These are phyloP conservation scores for Naegleria fowleri DNA, from an alignment of 208 protist genomes.

Conservation along the genomic window DNA sequence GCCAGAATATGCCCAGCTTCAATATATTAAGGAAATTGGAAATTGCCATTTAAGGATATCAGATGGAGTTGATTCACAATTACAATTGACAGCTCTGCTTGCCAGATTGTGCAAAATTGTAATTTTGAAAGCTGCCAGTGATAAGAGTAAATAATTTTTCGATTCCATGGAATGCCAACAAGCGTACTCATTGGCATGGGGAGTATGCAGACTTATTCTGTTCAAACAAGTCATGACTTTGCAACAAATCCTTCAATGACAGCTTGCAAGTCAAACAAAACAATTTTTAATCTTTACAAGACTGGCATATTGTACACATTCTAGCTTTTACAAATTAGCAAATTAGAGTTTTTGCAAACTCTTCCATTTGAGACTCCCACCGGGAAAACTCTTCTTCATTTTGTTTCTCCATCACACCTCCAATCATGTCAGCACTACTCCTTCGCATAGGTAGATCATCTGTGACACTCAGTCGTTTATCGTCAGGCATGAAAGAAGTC, in stretches of 20 bases:
- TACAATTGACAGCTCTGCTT: constrained; percentile 65
- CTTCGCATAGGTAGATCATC: not conserved
- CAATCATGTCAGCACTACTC: not conserved
- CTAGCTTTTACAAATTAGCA: too few species aligned
- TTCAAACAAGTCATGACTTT: too few species aligned
- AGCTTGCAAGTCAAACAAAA: too few species aligned
- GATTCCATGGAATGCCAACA: too few species aligned
- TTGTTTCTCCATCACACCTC: not conserved
- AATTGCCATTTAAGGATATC: constrained; percentile 61
- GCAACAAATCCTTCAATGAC: too few species aligned
- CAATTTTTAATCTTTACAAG: too few species aligned
- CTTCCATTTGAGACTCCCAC: not conserved
- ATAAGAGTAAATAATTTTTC: too few species aligned
- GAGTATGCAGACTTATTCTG: too few species aligned
- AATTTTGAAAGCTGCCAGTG: not conserved
- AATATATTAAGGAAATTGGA: constrained; percentile 71
- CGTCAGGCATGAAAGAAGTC: too few species aligned
- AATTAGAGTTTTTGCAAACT: not conserved
- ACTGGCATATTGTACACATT: too few species aligned
- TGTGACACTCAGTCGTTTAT: not conserved
- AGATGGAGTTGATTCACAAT: constrained; percentile 58
- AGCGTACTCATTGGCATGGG: too few species aligned
- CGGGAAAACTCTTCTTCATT: not conserved
- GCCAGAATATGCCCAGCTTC: constrained; percentile 57
- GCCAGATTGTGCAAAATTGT: constrained; percentile 45